Evolutionary conservation across 2,329 filamentous ascomycete species (phyloP), one percentile per base, ranked within the genome.

Genomic region (Alternaria gaisen): DNA sequence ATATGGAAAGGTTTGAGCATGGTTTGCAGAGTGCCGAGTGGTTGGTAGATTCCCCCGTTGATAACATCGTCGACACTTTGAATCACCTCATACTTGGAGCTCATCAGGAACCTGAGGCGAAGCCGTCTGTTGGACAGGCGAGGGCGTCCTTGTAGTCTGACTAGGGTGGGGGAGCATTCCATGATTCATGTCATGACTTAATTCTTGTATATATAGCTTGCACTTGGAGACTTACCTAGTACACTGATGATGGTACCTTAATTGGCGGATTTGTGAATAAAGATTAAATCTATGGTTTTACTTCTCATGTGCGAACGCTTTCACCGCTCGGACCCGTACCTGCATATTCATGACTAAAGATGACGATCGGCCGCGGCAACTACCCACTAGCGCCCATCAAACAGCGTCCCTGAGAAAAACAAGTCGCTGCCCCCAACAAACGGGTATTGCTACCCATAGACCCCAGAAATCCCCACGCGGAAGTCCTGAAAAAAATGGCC

Each of bases 1-100:
- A 72, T n/a, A 69, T 71, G 63, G 46, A 56, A 28, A 56, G 53
- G 8, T 56, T 65, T 8, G 51, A 64, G n/a, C 20, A 55, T 6
- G 58, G 61, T 7, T 28, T 71, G n/a, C 24, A 44, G 16, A 56
- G 53, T 34, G 56, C 44, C 3, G 51, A 47, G 28, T 68, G 54
- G 60, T 56, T 61, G 40, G 42, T 24, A 20, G 44, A 46, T 30
- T 38, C 30, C 4, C 20, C 46, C n/a, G 22, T 22, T 36, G 22
- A 9, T 3, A 18, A 36, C 14, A 50, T 8, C 11, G 16, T 26
- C 8, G 30, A 36, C 14, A 38, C 20, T 20, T 3, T 42, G 12
- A 42, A 4, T 11, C 20, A 24, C 3, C 20, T 11, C 20, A 24
- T 5, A 16, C 20, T 10, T 24, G 20, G 7, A 4, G 20, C 4